Evolutionary conservation across 768 basidiomycete species (phyloP).

Genomic region (Serendipita vermifera): DNA sequence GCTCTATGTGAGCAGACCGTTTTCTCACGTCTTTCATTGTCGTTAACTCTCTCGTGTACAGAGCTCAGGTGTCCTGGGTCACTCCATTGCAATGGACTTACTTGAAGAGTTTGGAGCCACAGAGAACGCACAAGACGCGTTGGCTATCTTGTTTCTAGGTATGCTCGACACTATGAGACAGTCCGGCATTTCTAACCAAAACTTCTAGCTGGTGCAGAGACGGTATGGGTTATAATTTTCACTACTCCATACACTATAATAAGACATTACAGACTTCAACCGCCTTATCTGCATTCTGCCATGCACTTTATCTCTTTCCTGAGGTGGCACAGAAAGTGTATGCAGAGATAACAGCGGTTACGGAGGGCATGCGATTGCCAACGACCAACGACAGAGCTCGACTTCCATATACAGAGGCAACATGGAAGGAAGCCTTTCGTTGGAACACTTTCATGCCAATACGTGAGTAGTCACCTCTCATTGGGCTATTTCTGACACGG

Average conservation of each 20-base stretch:
- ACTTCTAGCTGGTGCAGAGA: background rate
- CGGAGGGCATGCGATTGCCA: slow-evolving; percentile 6
- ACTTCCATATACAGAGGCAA: slow-evolving; percentile 16
- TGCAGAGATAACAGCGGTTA: background rate
- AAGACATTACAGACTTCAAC: background rate
- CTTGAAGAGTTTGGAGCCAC: background rate
- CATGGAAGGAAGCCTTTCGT: slow-evolving; percentile 15
- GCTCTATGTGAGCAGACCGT: background rate
- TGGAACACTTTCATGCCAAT: slow-evolving; percentile 13
- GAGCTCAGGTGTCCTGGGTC: background rate
- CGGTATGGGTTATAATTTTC: background rate
- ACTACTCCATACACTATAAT: background rate
- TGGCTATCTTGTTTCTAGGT: background rate
- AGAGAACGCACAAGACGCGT: background rate
- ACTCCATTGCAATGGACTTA: background rate
- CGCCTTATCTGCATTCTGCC: background rate
- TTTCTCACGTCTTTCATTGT: background rate
- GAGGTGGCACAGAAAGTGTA: background rate
- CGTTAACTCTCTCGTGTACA: background rate
- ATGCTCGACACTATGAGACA: background rate
- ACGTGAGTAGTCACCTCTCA: too few species aligned
- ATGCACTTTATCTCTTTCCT: background rate
- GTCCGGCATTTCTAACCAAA: background rate
- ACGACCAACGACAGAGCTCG: slow-evolving; percentile 15
- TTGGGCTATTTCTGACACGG: too few species aligned